Percentiles rank a stretch among this genome's conserved stretches.
Conservation (phyloP, 306 rosid species). For the Datisca glomerata region DNA sequence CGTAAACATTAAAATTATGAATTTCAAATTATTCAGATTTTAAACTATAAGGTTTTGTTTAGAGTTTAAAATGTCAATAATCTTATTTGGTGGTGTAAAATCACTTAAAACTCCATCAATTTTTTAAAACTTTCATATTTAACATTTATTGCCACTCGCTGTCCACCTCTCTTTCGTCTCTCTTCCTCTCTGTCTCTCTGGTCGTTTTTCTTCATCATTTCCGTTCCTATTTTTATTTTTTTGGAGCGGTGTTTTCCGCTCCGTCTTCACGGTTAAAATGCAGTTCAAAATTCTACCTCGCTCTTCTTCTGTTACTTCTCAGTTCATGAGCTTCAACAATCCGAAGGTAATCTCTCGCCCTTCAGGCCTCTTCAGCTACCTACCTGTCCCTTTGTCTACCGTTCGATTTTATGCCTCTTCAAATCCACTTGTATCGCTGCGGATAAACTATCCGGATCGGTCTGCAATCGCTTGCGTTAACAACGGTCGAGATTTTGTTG, state of each 20-base stretch:
- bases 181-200: background rate
- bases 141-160: background rate
- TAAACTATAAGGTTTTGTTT: too few species aligned
- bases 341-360: constrained; percentile 1
- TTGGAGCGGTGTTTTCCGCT: background rate
- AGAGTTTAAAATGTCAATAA: too few species aligned
- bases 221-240: background rate
- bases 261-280: background rate
- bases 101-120: too few species aligned
- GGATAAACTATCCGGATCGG: background rate
- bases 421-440: background rate
- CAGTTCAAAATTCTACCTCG: background rate
- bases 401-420: constrained; percentile 1
- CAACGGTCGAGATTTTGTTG: background rate
- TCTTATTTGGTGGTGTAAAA: too few species aligned
- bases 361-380: constrained; percentile 1
- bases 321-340: background rate
- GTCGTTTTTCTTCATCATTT: too few species aligned
- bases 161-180: too few species aligned
- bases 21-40: too few species aligned
- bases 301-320: constrained; percentile 2
- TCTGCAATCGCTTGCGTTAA: background rate
- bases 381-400: background rate
- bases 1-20: too few species aligned
- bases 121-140: too few species aligned